phyloP scores from a whole-genome alignment of 2,329 filamentous ascomycete genomes.

The Proliferodiscus dingleyae region DNA sequence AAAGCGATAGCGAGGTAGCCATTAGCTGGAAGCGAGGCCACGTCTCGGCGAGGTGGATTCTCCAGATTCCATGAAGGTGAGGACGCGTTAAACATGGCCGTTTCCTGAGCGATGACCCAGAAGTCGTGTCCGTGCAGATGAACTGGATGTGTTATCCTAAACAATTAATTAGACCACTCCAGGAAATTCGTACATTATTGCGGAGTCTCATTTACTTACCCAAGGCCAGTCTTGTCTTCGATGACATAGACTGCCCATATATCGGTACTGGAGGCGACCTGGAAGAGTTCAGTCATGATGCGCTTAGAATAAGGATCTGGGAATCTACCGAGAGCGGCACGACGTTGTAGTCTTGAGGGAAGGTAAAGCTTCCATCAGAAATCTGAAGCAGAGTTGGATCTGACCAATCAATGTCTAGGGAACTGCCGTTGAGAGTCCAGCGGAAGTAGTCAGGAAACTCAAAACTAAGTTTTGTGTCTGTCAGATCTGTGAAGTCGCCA shows the following conservation, averaged over 20 bases:
- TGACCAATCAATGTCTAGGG: conserved; percentile 42
- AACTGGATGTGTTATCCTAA: conserved; percentile 30
- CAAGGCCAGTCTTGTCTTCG: conserved; percentile 21
- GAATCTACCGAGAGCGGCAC: conserved; percentile 9
- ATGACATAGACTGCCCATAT: conserved; percentile 28
- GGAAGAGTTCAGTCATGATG: conserved; percentile 47
- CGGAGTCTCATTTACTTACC: no score
- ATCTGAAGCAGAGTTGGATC: conserved; percentile 40
- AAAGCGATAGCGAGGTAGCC: conserved; percentile 30
- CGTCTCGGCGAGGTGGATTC: conserved; percentile 50
- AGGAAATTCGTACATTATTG: no score
- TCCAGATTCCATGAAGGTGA: conserved; percentile 28
- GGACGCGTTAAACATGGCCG: conserved; percentile 32
- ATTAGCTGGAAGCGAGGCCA: conserved; percentile 40
- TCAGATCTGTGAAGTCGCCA: conserved; percentile 11
- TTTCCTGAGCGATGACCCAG: conserved; percentile 41
- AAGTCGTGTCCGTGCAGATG: conserved; percentile 51
- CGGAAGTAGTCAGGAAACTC: conserved; percentile 34
- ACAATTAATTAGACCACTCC: conserved; percentile 23
- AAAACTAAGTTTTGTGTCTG: conserved; percentile 14
- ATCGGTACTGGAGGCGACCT: conserved; percentile 12
- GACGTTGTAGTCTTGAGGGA: conserved; percentile 28
- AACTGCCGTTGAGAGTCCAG: conserved; percentile 46
- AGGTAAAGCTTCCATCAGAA: conserved; percentile 27
- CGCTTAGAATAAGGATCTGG: conserved; percentile 37